Conservation (phyloP, 192 early-diverging fungal species). For the Cetraspora pellucida region DNA sequence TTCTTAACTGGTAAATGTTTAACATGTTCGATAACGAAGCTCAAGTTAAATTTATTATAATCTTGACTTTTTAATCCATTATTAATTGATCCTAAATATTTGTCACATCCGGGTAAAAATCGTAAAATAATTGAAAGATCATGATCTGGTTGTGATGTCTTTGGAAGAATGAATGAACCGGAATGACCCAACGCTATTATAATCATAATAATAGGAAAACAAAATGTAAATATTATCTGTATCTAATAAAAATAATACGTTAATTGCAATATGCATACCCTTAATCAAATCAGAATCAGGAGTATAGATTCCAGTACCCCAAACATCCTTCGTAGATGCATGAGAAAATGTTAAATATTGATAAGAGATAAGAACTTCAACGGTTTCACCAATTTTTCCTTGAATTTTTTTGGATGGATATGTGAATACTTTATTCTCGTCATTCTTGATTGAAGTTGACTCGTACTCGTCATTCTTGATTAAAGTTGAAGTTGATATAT, state of each 20-base stretch:
- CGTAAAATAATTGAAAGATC: constrained; percentile 4
- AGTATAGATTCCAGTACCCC: constrained; percentile 27
- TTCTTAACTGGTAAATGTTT: neutral
- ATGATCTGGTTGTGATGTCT: neutral
- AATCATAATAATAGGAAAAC: neutral
- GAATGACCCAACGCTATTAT: neutral
- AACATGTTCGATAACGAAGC: neutral
- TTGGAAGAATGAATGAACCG: neutral
- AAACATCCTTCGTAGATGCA: neutral
- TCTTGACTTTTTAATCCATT: neutral
- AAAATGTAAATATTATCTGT: no score
- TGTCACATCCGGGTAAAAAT: neutral
- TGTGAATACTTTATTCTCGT: neutral
- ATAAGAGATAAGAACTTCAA: neutral
- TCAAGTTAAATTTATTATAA: neutral
- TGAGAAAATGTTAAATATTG: constrained; percentile 10
- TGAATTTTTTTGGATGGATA: constrained; percentile 1
- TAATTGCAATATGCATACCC: no score
- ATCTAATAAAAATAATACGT: neutral
- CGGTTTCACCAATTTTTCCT: neutral
- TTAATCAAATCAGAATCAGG: constrained; percentile 20
- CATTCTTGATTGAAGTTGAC: neutral
- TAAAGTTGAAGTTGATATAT: no score
- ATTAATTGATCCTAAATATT: constrained; percentile 8
- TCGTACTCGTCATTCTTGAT: no score